phyloP scores from a whole-genome alignment of 768 basidiomycete species.

The Suillus ampliporus region DNA sequence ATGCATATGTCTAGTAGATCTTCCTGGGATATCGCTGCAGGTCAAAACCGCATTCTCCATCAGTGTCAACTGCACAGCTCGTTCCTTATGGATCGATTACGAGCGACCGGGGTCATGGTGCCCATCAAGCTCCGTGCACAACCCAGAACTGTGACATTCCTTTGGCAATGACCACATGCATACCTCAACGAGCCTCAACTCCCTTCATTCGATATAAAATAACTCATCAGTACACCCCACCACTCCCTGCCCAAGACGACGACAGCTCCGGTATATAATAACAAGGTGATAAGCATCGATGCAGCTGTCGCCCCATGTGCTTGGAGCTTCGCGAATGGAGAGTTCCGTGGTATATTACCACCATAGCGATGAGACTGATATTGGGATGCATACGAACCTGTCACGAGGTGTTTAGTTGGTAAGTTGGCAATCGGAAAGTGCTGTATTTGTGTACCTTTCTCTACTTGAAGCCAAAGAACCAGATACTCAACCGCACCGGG shows the following conservation, averaged over 20 bases:
- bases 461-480: background rate
- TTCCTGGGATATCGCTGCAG: too few species aligned
- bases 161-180: background rate
- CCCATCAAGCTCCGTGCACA: background rate
- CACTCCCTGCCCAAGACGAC: background rate
- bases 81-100: background rate
- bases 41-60: too few species aligned
- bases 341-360: slow-evolving; percentile 11
- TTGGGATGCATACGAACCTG: slow-evolving; percentile 12
- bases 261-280: background rate
- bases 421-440: background rate
- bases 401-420: background rate
- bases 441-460: background rate
- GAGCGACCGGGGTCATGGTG: background rate
- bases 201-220: background rate
- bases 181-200: background rate
- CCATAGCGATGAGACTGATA: slow-evolving; percentile 12
- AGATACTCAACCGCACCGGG: background rate
- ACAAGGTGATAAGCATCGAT: background rate
- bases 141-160: background rate
- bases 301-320: slow-evolving; percentile 7
- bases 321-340: slow-evolving; percentile 11
- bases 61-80: too few species aligned
- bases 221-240: background rate
- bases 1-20: too few species aligned